Conservation (phyloP, 257 asterid species). For the Ligustrum vulgare region DNA sequence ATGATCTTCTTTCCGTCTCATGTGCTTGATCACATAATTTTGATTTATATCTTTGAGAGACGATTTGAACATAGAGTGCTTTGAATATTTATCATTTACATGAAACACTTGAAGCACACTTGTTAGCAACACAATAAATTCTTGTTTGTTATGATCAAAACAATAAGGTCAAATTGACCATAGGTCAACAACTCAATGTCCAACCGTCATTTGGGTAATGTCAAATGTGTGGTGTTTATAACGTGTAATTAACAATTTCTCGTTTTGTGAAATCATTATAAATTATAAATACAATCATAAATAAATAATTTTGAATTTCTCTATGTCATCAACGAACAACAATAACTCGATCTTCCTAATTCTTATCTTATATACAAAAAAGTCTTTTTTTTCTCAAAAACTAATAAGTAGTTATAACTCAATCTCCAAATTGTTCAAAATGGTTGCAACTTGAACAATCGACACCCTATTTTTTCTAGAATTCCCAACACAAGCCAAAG, state of each 20-base stretch:
- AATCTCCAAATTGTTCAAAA: slow-evolving; percentile 54
- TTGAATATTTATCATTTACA: too few species aligned
- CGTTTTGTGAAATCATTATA: background rate
- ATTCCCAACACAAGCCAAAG: slow-evolving; percentile 81
- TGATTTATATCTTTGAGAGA: too few species aligned
- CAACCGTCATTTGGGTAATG: too few species aligned
- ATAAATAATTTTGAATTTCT: background rate
- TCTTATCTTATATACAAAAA: background rate
- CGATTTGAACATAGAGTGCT: too few species aligned
- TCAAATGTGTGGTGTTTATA: too few species aligned
- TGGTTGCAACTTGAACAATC: slow-evolving; percentile 54
- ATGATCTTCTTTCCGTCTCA: too few species aligned
- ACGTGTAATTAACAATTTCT: background rate
- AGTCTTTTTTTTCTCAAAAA: background rate
- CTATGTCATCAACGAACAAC: background rate
- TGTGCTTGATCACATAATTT: too few species aligned
- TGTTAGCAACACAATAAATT: too few species aligned
- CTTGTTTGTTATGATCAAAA: too few species aligned
- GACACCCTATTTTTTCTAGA: slow-evolving; percentile 58
- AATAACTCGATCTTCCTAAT: background rate
- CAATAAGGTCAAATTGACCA: too few species aligned
- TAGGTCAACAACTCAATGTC: too few species aligned
- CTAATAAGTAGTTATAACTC: slow-evolving; percentile 30
- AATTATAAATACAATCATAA: background rate
- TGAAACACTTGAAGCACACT: too few species aligned